These are phyloP conservation scores for Cinnamomum chago DNA, from an alignment of 164 flowering plant genomes.

Conservation along the genomic window DNA sequence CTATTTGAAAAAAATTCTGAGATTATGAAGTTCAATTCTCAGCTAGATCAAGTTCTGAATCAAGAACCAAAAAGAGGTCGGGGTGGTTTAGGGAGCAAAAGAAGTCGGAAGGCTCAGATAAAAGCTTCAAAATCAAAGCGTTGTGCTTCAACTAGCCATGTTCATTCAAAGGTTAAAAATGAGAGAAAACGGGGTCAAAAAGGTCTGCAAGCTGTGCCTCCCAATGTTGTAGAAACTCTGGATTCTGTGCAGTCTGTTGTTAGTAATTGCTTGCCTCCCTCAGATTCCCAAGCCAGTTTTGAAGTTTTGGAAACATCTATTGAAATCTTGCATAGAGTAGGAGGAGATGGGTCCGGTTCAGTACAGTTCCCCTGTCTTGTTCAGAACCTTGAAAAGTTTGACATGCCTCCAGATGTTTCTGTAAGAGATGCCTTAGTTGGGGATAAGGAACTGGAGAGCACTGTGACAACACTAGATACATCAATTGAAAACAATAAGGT, in stretches of 20 bases:
- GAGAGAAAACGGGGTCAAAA: constrained; percentile 27
- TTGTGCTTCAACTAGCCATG: constrained; percentile 21
- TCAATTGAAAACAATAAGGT: constrained; percentile 26
- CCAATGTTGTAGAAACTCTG: constrained; percentile 25
- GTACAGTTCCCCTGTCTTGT: constrained; percentile 9
- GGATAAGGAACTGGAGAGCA: constrained; percentile 26
- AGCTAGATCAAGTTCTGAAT: constrained; percentile 15
- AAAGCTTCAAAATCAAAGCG: constrained; percentile 20
- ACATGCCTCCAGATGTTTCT: constrained; percentile 14
- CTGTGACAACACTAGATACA: constrained; percentile 15
- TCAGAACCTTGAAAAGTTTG: constrained; percentile 13
- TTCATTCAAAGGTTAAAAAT: constrained; percentile 49
- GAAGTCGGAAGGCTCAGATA: constrained; percentile 21
- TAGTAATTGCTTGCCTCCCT: constrained; percentile 10
- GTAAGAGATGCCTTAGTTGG: constrained; percentile 18
- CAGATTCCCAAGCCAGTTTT: constrained; percentile 5
- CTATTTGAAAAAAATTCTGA: constrained; percentile 26
- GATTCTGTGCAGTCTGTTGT: constrained; percentile 10
- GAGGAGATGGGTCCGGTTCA: constrained; percentile 14
- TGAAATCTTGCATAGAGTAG: constrained; percentile 13
- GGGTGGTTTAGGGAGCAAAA: constrained; percentile 21
- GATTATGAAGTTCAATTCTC: constrained; percentile 15
- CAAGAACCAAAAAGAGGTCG: constrained; percentile 16
- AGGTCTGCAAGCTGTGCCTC: constrained; percentile 15
- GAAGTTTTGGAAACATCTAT: constrained; percentile 13